Percentiles rank a stretch among this genome's conserved stretches.
These are phyloP conservation scores for Cochlearia excelsa DNA, from an alignment of 345 rosid species.

Conservation along the genomic window DNA sequence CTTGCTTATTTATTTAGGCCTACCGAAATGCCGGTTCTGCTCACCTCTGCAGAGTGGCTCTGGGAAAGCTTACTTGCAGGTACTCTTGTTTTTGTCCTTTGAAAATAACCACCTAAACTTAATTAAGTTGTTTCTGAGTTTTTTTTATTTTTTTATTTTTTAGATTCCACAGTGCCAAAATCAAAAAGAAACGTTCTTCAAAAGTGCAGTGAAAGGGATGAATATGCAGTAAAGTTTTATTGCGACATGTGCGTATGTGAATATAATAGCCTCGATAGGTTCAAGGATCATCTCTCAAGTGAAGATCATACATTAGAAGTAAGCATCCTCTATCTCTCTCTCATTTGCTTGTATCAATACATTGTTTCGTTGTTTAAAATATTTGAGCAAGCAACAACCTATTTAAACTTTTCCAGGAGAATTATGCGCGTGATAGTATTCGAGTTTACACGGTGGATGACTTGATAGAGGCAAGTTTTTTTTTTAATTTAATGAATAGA, in stretches of 20 bases:
- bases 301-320: not conserved
- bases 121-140: too few species aligned
- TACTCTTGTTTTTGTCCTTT: too few species aligned
- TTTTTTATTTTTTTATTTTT: too few species aligned
- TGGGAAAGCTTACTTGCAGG: conserved; percentile 18
- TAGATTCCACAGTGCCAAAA: not conserved
- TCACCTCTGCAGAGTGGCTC: conserved; percentile 25
- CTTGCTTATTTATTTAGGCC: conserved; percentile 4
- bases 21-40: not conserved
- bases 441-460: too few species aligned
- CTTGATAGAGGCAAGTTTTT: too few species aligned
- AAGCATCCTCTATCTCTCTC: conserved; percentile 8
- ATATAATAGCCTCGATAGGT: not conserved
- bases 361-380: too few species aligned
- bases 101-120: too few species aligned
- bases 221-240: conserved; percentile 1
- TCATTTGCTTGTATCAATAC: not conserved
- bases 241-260: not conserved
- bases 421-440: too few species aligned
- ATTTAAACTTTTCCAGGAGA: too few species aligned
- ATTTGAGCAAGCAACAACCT: too few species aligned
- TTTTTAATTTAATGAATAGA: too few species aligned
- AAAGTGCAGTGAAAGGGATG: conserved; percentile 10
- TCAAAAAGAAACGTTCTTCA: conserved; percentile 1
- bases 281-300: conserved; percentile 17